Evolutionary conservation across 2,329 filamentous ascomycete species (phyloP).

Genomic region (Phialophora expanda): DNA sequence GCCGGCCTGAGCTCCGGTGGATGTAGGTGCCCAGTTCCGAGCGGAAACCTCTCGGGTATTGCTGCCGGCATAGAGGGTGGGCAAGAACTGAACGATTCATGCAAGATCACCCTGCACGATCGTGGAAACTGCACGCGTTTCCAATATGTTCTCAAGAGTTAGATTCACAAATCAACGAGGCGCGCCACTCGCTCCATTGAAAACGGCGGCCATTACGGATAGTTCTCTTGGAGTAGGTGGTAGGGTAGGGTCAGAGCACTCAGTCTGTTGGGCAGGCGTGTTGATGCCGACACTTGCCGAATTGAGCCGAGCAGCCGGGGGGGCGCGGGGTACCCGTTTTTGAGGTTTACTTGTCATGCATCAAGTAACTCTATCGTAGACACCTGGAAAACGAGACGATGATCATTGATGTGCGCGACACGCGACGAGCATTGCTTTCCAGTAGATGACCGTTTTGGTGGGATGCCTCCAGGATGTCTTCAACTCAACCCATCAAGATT

Average conservation of each 20-base stretch:
- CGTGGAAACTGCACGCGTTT: too few relatives aligned
- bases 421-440: slow-evolving; percentile 24
- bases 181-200: not conserved
- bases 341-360: slow-evolving; percentile 9
- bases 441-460: slow-evolving; percentile 26
- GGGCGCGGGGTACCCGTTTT: slow-evolving; percentile 21
- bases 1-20: too few relatives aligned
- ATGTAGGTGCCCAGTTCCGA: too few relatives aligned
- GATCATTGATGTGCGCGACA: slow-evolving; percentile 27
- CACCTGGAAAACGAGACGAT: slow-evolving; percentile 23
- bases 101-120: too few relatives aligned
- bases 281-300: slow-evolving; percentile 13
- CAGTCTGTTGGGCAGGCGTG: not conserved
- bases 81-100: too few relatives aligned
- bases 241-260: not conserved
- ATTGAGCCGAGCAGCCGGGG: slow-evolving; percentile 25
- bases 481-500: slow-evolving; percentile 85
- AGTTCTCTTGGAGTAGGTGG: too few relatives aligned
- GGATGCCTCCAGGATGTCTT: slow-evolving; percentile 30
- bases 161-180: too few relatives aligned
- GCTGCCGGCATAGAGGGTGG: too few relatives aligned
- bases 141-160: too few relatives aligned
- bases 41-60: too few relatives aligned
- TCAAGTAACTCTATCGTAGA: not conserved
- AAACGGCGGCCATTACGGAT: not conserved